phyloP scores from a whole-genome alignment of 805 yeast species.

The Ogataea henricii region DNA sequence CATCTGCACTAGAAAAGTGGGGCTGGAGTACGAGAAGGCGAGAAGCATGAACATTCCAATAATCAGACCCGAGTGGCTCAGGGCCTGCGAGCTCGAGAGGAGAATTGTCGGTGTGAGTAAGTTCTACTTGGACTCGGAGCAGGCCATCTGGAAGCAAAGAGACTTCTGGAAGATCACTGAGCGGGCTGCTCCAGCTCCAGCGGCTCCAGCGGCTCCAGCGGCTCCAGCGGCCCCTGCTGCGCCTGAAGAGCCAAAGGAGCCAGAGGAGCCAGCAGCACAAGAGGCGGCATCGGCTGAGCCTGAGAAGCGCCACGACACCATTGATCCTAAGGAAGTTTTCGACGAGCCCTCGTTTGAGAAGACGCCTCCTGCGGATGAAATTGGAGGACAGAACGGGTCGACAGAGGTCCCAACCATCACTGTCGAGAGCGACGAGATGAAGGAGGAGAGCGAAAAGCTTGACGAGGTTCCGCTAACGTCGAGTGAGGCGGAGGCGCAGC shows the following conservation, averaged over 20 bases:
- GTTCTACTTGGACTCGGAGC: conserved; percentile 64
- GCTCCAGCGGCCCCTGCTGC: conserved; percentile 7
- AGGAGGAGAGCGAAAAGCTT: not conserved
- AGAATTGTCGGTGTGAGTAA: conserved; percentile 92
- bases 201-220: conserved; percentile 5
- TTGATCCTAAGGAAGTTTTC: conserved; percentile 19
- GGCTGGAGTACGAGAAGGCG: conserved; percentile 73
- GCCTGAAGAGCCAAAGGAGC: conserved; percentile 11
- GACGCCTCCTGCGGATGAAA: not conserved
- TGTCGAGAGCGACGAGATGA: conserved; percentile 9
- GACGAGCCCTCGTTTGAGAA: conserved; percentile 18
- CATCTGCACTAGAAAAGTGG: conserved; percentile 68
- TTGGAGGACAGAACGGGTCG: conserved; percentile 9
- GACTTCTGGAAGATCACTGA: conserved; percentile 40
- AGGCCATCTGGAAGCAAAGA: conserved; percentile 43
- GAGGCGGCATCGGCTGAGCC: conserved; percentile 18
- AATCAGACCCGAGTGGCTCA: conserved; percentile 95
- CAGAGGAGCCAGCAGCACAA: conserved; percentile 20
- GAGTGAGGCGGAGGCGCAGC: not conserved
- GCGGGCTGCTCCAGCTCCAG: conserved; percentile 4
- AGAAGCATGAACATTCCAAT: conserved; percentile 85
- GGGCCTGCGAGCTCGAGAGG: conserved; percentile 88
- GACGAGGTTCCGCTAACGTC: conserved; percentile 1
- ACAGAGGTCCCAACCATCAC: conserved; percentile 15
- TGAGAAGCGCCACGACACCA: conserved; percentile 8